A percentile compares a stretch with the other conserved stretches of the same genome.
Evolutionary conservation across 768 basidiomycete genomes (phyloP).

Genomic region (Pulveroboletus ravenelii): DNA sequence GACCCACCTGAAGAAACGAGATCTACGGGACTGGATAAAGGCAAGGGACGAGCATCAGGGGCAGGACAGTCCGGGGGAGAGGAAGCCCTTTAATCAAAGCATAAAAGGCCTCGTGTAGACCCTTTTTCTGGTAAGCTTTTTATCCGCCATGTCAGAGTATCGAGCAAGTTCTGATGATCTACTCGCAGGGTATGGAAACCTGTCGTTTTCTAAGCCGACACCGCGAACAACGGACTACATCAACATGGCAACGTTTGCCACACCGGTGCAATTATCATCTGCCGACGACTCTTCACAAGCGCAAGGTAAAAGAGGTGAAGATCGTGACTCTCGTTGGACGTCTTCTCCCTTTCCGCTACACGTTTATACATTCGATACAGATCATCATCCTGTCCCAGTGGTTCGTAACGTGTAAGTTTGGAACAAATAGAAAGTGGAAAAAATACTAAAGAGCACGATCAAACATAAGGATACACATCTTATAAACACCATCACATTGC

Average conservation of each 20-base stretch:
- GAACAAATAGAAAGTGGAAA: too few relatives aligned
- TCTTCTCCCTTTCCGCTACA: neutral
- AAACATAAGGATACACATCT: slow-evolving; percentile 28
- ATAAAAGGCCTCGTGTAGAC: slow-evolving; percentile 52
- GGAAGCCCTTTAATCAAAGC: slow-evolving; percentile 31
- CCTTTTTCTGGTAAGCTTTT: slow-evolving; percentile 55
- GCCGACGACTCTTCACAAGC: slow-evolving; percentile 17
- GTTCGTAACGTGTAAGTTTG: slow-evolving; percentile 13
- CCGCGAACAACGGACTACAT: neutral
- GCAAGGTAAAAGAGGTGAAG: slow-evolving; percentile 28
- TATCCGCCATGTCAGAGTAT: neutral
- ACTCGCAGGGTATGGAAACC: slow-evolving; percentile 32
- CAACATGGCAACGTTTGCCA: slow-evolving; percentile 11
- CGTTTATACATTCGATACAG: slow-evolving; percentile 16
- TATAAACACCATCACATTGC: slow-evolving; percentile 47
- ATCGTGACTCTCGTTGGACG: slow-evolving; percentile 10
- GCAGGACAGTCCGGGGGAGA: slow-evolving; percentile 12
- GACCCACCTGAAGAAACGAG: neutral
- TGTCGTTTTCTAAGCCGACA: neutral
- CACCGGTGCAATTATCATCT: neutral
- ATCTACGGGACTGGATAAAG: slow-evolving; percentile 23
- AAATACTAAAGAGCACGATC: slow-evolving; percentile 26
- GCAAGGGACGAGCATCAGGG: slow-evolving; percentile 36
- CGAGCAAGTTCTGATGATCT: neutral
- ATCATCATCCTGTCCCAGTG: slow-evolving; percentile 7